These are phyloP conservation scores for Suhomyces prunicola DNA, from an alignment of 805 yeast species.

Conservation along the genomic window DNA sequence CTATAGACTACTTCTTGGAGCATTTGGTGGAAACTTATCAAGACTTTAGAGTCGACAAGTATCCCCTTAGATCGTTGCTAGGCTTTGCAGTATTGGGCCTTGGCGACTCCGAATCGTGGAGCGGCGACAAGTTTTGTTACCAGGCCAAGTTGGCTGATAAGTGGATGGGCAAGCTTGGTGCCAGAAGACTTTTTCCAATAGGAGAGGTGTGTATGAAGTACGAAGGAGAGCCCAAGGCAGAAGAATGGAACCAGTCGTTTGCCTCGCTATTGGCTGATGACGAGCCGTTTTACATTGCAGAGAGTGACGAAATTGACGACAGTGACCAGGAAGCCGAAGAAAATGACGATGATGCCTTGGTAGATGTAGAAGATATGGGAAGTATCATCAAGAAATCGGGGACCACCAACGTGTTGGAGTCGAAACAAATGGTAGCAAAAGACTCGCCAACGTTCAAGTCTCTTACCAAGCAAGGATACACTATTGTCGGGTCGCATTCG, in stretches of 20 bases:
- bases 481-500: slow-evolving; percentile 89
- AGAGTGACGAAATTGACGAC: slow-evolving; percentile 56
- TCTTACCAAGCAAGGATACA: slow-evolving; percentile 88
- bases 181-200: slow-evolving; percentile 74
- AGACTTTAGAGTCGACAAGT: slow-evolving; percentile 83
- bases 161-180: slow-evolving; percentile 81
- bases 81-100: slow-evolving; percentile 87
- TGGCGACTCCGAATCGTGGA: slow-evolving; percentile 86
- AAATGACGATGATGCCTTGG: slow-evolving; percentile 39
- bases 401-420: slow-evolving; percentile 7
- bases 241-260: slow-evolving; percentile 66
- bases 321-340: slow-evolving; percentile 43
- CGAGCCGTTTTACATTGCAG: slow-evolving; percentile 60
- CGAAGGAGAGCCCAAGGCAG: slow-evolving; percentile 55
- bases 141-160: slow-evolving; percentile 76
- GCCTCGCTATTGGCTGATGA: slow-evolving; percentile 62
- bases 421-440: slow-evolving; percentile 84
- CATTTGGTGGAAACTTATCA: slow-evolving; percentile 74
- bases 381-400: slow-evolving; percentile 44
- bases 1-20: slow-evolving; percentile 82
- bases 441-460: slow-evolving; percentile 87
- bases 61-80: slow-evolving; percentile 62
- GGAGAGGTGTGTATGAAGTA: slow-evolving; percentile 81
- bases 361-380: slow-evolving; percentile 91
- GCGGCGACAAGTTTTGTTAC: slow-evolving; percentile 73